These are phyloP conservation scores for Clonostachys chloroleuca DNA, from an alignment of 2,329 filamentous ascomycete species.

Conservation along the genomic window DNA sequence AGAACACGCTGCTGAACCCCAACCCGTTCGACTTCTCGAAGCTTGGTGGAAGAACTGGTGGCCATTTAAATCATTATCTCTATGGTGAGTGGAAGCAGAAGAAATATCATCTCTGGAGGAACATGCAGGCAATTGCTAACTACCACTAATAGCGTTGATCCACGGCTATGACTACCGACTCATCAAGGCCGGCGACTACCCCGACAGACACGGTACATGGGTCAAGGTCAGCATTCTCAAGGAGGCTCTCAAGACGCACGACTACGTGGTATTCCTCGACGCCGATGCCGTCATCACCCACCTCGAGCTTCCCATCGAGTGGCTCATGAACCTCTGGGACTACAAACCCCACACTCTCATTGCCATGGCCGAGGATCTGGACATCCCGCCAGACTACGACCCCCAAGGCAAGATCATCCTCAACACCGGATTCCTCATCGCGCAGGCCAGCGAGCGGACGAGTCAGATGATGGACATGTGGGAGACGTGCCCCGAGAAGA, in stretches of 20 bases:
- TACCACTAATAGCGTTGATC: conserved; percentile 20
- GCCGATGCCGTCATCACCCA: conserved; percentile 35
- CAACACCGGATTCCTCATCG: conserved; percentile 38
- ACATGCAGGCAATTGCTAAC: too few species aligned
- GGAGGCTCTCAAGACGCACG: conserved; percentile 28
- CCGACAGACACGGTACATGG: conserved; percentile 38
- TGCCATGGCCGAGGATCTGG: conserved; percentile 39
- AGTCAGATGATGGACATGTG: conserved; percentile 5
- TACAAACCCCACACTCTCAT: conserved; percentile 30
- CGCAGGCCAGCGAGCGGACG: conserved; percentile 16
- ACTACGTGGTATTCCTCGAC: conserved; percentile 37
- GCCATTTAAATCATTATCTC: conserved; percentile 29
- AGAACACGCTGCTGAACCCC: not conserved
- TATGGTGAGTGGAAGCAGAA: conserved; percentile 15
- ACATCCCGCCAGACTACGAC: conserved; percentile 27
- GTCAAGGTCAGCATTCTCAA: conserved; percentile 32
- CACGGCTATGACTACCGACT: conserved; percentile 45
- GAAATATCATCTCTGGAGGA: too few species aligned
- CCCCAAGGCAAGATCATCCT: conserved; percentile 21
- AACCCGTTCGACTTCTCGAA: not conserved
- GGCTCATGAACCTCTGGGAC: conserved; percentile 41
- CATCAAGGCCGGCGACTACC: conserved; percentile 32
- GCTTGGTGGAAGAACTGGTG: conserved; percentile 3
- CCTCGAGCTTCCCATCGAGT: conserved; percentile 38
- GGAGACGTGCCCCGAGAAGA: conserved; percentile 8